Evolutionary conservation across 371 early-diverging fungal genomes (phyloP), one percentile per base, ranked within the genome.

Genomic region (Syncephalis fuscata): DNA sequence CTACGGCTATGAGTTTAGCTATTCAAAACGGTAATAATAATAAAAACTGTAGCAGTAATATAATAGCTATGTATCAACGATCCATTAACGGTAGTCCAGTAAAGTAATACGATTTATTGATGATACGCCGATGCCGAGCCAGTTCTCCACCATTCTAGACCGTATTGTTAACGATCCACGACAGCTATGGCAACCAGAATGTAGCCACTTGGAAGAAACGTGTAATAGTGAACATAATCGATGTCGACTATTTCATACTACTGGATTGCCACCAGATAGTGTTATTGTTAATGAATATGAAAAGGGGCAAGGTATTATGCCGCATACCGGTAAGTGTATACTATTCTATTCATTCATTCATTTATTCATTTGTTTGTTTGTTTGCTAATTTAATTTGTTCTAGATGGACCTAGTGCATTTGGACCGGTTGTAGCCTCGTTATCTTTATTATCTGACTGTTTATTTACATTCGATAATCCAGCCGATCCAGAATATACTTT

Each of bases 271-370:
- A 15, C 80, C 78, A 2, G 75, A 82, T 51, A 73, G 71, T 50
- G 52, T 78, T 21, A 59, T 79, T n/a, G 66, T 80, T 7, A 82
- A 80, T 55, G 81, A 84, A 56, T 84, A 84, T 47, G 65, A 78
- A 46, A 58, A 62, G 7, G 81, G 79, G 2, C 85, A 84, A 60
- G 85, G 80, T 17, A 64, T 66, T 41, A 64, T 62, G 64, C 60
- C 64, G 0, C 63, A 64, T 56, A 54, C 59, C 4, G 41, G 41
- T 41, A 41, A 16, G 32, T 32, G 32, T 4, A 32, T 32, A 32
- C 32, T 32, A 32, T 32, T 32, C 4, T 11, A 32, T 7, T n/a
- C n/a, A n/a, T n/a, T n/a, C n/a, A n/a, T n/a, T n/a, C n/a, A n/a
- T n/a, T n/a, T n/a, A 10, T n/a, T 37, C 38, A 10, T 37, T 9